Evolutionary conservation across 305 asterid genomes (phyloP).

Genomic region (Fraxinus angustifolia): DNA sequence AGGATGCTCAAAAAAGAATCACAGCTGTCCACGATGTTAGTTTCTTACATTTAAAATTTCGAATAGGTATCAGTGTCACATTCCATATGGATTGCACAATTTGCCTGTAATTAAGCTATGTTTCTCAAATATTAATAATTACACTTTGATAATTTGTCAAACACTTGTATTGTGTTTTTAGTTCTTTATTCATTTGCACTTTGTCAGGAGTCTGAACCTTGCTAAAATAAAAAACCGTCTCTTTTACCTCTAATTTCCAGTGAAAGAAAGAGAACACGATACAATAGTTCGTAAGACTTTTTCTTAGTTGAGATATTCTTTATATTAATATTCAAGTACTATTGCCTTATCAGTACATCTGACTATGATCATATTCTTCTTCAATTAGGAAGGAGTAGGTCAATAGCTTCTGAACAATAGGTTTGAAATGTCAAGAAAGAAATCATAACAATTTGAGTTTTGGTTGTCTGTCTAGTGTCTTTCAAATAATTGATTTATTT

Average conservation of each 20-base stretch:
- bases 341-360: neutral
- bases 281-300: neutral
- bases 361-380: slow-evolving; percentile 11
- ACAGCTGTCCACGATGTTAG: slow-evolving; percentile 62
- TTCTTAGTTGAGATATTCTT: neutral
- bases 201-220: slow-evolving; percentile 7
- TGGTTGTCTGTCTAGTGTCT: neutral
- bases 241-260: neutral
- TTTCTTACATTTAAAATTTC: slow-evolving; percentile 24
- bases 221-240: neutral
- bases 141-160: neutral
- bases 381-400: neutral
- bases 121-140: slow-evolving; percentile 12
- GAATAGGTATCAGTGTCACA: neutral
- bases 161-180: slow-evolving; percentile 5
- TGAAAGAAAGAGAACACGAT: neutral
- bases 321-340: neutral
- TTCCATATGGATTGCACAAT: neutral
- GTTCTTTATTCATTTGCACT: slow-evolving; percentile 3
- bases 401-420: neutral
- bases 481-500: neutral
- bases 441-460: neutral
- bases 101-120: slow-evolving; percentile 18
- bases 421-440: neutral
- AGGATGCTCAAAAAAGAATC: slow-evolving; percentile 68